These are phyloP conservation scores for Spirogloea muscicola DNA, from an alignment of 139 green algal genomes.

Conservation along the genomic window DNA sequence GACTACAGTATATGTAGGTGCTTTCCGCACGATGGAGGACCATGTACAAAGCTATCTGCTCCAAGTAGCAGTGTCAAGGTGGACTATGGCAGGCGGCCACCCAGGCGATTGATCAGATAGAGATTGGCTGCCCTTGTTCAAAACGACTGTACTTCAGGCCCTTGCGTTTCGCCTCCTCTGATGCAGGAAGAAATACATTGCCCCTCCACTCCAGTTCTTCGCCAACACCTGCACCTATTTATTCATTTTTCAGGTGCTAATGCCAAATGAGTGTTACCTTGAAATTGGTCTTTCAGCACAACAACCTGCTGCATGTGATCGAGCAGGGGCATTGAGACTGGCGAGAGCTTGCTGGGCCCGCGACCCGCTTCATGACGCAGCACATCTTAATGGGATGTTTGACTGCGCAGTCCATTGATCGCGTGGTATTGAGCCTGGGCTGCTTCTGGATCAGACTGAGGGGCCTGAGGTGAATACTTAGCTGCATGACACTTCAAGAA, in stretches of 20 bases:
- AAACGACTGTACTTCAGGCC: not conserved
- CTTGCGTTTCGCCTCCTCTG: not conserved
- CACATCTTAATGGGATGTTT: too few species aligned
- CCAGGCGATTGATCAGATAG: too few species aligned
- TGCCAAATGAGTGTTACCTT: too few species aligned
- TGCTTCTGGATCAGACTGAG: constrained; percentile 22
- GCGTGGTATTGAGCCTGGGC: constrained; percentile 14
- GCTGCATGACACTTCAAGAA: not conserved
- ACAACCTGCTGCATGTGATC: too few species aligned
- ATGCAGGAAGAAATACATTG: constrained; percentile 21
- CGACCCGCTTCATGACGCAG: too few species aligned
- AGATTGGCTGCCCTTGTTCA: too few species aligned
- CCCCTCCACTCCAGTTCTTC: constrained; percentile 21
- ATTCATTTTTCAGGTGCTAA: constrained; percentile 26
- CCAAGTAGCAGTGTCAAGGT: too few species aligned
- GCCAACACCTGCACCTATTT: constrained; percentile 26
- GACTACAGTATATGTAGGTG: not conserved
- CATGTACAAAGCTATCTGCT: too few species aligned
- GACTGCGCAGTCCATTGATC: constrained; percentile 15
- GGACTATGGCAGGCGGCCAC: too few species aligned
- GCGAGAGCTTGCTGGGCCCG: too few species aligned
- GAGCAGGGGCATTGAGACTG: too few species aligned
- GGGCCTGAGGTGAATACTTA: not conserved
- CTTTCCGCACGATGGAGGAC: not conserved
- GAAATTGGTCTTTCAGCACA: too few species aligned